Base-by-base conservation (phyloP, 306 rosid species). In the barrel medic (Medicago truncatula) region DNA sequence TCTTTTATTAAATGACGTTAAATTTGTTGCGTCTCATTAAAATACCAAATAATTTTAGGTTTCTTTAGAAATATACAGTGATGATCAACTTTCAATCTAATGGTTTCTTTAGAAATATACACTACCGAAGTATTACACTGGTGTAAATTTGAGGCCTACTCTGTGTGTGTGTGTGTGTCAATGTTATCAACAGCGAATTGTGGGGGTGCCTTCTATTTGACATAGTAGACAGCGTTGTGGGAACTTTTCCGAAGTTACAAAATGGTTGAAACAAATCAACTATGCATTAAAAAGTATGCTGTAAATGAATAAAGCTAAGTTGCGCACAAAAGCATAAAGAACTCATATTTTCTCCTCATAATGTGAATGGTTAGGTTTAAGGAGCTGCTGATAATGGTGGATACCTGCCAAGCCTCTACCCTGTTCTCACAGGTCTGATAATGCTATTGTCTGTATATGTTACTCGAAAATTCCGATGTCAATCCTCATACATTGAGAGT, bases 361-460 rank as follows among this genome's bases (percentile, higher is more conserved):
- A 62, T 73, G 63, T 61, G 40, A 70, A 81, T 77, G 73, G 12
- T 84, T 70, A 95, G 99, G 88, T 95, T 95, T 74, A 95, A 95
- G 93, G 98, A 95, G 97, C 88, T 95, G 71, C 93, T 95, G 75
- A 89, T 94, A 86, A 92, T 92, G 98, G 98, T 95, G 78, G 98
- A 92, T 81, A 95, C 98, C 39, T 92, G 98, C 84, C 98, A 95
- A 86, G 98, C 97, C 76, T 88, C 96, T 25, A 92, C 97, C 50
- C 92, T 95, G 83, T 95, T 95, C 89, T 86, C 92, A 61, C 98
- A 92, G 97, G 97, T 95, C 46, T 80, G 84, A 74, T 38, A 39
- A 76, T 83, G 36, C 47, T 75, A 34, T 31, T 16, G 73, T 38
- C 23, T 43, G 54, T 40, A 71, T 46, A 34, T 28, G n/a, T 75